Conservation (phyloP, 1,284 basidiomycete species). For the Leccinum subrobustum region DNA sequence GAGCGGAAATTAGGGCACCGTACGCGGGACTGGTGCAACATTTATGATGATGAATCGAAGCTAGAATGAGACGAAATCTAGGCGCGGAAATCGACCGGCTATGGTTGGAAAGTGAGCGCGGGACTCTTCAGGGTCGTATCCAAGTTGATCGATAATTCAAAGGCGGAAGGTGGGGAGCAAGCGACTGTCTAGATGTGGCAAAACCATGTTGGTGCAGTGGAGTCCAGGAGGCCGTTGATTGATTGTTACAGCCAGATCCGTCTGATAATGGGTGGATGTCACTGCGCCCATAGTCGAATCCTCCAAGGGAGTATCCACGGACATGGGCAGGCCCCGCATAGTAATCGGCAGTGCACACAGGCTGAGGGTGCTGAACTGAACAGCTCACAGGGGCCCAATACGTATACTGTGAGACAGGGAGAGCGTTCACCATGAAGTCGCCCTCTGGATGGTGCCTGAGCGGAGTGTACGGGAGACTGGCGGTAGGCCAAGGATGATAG, state of each 20-base stretch:
- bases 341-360: constrained; percentile 52
- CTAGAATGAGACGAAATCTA: constrained; percentile 27
- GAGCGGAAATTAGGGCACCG: constrained; percentile 37
- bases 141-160: constrained; percentile 48
- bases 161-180: constrained; percentile 38
- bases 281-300: constrained; percentile 50
- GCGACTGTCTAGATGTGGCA: constrained; percentile 34
- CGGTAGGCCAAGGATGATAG: constrained; percentile 42
- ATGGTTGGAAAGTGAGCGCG: constrained; percentile 10
- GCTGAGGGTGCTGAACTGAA: constrained; percentile 52
- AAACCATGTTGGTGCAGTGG: constrained; percentile 42
- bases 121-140: constrained; percentile 45
- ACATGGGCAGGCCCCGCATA: constrained; percentile 47
- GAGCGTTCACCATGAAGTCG: constrained; percentile 17
- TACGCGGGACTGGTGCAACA: constrained; percentile 23
- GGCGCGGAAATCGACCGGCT: constrained; percentile 21
- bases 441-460: constrained; percentile 17
- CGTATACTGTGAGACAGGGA: constrained; percentile 35
- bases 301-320: constrained; percentile 61
- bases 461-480: constrained; percentile 34
- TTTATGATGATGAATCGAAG: constrained; percentile 28
- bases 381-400: constrained; percentile 39
- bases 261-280: constrained; percentile 44
- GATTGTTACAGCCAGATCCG: constrained; percentile 38
- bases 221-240: constrained; percentile 43